A percentile compares a stretch with the other conserved stretches of the same genome.
These are phyloP conservation scores for Penicillium coffeae DNA, from an alignment of 495 filamentous ascomycete species.

Conservation along the genomic window DNA sequence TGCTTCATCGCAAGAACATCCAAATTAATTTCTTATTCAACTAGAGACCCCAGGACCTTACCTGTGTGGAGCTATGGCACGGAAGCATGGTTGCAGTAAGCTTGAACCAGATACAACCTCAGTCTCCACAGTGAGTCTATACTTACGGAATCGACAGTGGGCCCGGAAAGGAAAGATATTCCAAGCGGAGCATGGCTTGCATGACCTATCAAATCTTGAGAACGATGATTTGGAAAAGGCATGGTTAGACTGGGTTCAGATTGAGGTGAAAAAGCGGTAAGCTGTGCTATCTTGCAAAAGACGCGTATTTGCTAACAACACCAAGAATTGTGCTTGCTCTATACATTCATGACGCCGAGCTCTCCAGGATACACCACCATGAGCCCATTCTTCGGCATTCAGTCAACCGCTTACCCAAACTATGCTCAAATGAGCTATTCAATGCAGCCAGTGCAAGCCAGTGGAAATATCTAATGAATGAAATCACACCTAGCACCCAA, in stretches of 20 bases:
- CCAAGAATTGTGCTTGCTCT: constrained; percentile 17
- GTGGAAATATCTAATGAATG: constrained; percentile 18
- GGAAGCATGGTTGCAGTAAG: constrained; percentile 29
- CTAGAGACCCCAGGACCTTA: constrained; percentile 24
- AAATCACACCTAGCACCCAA: constrained; percentile 1
- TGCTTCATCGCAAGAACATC: background rate
- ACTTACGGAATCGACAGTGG: constrained; percentile 11
- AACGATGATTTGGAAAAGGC: constrained; percentile 13
- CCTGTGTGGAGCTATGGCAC: constrained; percentile 30
- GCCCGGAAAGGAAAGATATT: constrained; percentile 8
- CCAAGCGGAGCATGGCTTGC: no score
- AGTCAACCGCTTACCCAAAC: constrained; percentile 11
- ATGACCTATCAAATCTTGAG: no score
- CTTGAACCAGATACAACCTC: background rate
- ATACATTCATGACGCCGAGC: constrained; percentile 28
- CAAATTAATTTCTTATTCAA: background rate
- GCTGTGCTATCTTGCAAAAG: background rate
- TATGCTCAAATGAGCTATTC: constrained; percentile 23
- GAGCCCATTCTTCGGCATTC: constrained; percentile 23
- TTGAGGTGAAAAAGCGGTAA: constrained; percentile 18
- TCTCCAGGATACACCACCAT: constrained; percentile 26
- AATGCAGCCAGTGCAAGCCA: constrained; percentile 23
- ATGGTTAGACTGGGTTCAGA: constrained; percentile 12
- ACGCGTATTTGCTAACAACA: background rate
- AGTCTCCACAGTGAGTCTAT: no score